Conservation (phyloP, 2,329 filamentous ascomycete genomes). For the Alternaria metachromatica region DNA sequence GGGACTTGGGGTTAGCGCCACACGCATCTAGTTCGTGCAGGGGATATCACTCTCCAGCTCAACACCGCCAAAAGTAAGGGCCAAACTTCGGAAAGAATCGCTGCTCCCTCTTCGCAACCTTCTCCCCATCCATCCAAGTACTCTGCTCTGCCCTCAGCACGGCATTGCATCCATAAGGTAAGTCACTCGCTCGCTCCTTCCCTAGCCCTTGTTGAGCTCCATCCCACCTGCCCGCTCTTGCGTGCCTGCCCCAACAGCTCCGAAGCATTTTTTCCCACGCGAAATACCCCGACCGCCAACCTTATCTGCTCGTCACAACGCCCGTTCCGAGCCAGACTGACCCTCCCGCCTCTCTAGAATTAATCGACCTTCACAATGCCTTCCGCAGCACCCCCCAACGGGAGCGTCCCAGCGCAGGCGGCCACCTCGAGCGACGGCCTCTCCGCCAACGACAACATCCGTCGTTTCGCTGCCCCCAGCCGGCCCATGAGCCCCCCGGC, state of each 20-base stretch:
- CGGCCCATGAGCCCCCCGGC: constrained; percentile 88
- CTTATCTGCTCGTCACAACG: constrained; percentile 4
- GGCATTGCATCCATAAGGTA: constrained; percentile 38
- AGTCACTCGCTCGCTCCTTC: constrained; percentile 17
- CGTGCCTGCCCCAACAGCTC: constrained; percentile 27
- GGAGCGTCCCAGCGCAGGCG: constrained; percentile 40
- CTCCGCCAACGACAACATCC: constrained; percentile 98
- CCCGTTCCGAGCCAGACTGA: constrained; percentile 20
- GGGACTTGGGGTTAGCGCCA: constrained; percentile 30
- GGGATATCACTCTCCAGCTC: constrained; percentile 28
- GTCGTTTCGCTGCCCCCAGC: constrained; percentile 91
- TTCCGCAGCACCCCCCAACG: constrained; percentile 48
- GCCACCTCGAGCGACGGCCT: constrained; percentile 46
- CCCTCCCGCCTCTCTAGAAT: constrained; percentile 16
- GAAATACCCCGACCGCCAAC: constrained; percentile 38
- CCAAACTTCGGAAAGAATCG: constrained; percentile 42
- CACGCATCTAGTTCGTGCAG: constrained; percentile 33
- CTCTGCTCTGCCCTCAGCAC: constrained; percentile 23
- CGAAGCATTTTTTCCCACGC: constrained; percentile 26
- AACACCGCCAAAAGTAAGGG: constrained; percentile 37
- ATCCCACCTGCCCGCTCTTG: constrained; percentile 18
- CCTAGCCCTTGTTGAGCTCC: constrained; percentile 14
- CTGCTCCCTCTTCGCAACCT: constrained; percentile 30
- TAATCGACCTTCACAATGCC: constrained; percentile 50
- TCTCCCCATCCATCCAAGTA: constrained; percentile 35